Evolutionary conservation across 345 rosid species (phyloP), one percentile per base, ranked within the genome.

Genomic region (Syzygium aqueum): DNA sequence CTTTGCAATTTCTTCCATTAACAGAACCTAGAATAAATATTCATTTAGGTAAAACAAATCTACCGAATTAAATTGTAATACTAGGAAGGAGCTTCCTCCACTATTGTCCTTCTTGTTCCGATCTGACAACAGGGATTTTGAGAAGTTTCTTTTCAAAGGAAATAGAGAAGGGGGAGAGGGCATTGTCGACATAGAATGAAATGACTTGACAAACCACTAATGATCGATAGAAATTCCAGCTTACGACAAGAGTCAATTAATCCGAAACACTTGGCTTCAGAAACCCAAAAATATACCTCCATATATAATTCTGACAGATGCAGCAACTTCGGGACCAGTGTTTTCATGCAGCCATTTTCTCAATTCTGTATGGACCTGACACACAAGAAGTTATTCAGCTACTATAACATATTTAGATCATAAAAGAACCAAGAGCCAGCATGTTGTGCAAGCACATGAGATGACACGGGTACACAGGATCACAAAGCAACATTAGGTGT

Each of bases 291-390:
- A 56, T 25, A 40, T 91, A 95, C 98, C 98, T 92, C 98, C 98
- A 91, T 94, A 95, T 84, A 94, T 94, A 77, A 95, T 93, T 91
- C 98, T 93, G 40, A 91, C 90, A 73, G 95, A 89, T 43, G 90
- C 91, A 86, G 96, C 96, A 88, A 93, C 91, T 87, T 93, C 95
- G 49, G 92, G 89, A 85, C 95, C 87, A 30, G 92, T 94, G 89
- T 94, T 93, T 61, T 92, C 90, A 6, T 86, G 86, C 61, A 95
- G 93, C 96, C 96, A 95, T 87, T 93, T 93, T 92, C 98, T 95
- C 91, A 95, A 89, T 56, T 93, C 94, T 77, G 40, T 56, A 90
- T 95, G 96, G 73, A 95, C 95, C 97, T 94, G 89, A 51, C 56
- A 83, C 27, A 61, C 49, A 19, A 53, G 53, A 51, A 13, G 77